Conservation (phyloP, 768 basidiomycete species). For the Candolleomyces eurysporus region DNA sequence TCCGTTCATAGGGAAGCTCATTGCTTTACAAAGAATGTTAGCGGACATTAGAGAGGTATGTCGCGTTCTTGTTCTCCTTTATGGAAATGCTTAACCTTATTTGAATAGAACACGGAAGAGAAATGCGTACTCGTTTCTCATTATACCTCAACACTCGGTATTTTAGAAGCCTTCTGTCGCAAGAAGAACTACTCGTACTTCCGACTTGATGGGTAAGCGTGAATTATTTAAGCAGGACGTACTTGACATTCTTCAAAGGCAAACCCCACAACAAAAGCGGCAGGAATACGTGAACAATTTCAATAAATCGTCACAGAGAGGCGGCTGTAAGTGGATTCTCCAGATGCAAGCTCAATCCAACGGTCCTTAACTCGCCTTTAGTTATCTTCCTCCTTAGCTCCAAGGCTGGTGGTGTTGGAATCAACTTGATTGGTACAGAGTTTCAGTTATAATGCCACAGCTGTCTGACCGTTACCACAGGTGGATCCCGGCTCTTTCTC, state of each 20-base stretch:
- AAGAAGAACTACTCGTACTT: slow-evolving; percentile 72
- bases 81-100: not conserved
- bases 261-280: slow-evolving; percentile 71
- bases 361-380: slow-evolving; percentile 22
- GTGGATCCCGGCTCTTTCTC: slow-evolving; percentile 80
- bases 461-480: slow-evolving; percentile 22
- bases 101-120: slow-evolving; percentile 71
- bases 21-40: slow-evolving; percentile 64
- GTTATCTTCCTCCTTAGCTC: slow-evolving; percentile 92
- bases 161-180: slow-evolving; percentile 85
- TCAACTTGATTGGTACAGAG: slow-evolving; percentile 77
- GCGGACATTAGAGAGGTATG: slow-evolving; percentile 55
- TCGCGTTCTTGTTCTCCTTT: not conserved
- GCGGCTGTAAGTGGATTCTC: slow-evolving; percentile 55
- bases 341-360: not conserved
- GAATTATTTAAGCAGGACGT: not conserved
- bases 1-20: slow-evolving; percentile 62
- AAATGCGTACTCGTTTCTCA: slow-evolving; percentile 98
- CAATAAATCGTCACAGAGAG: slow-evolving; percentile 72
- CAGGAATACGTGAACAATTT: slow-evolving; percentile 88
- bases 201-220: slow-evolving; percentile 79
- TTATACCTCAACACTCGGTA: slow-evolving; percentile 90
- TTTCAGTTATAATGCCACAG: not conserved
- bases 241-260: slow-evolving; percentile 38
- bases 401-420: slow-evolving; percentile 91